Percentiles rank a stretch among this genome's conserved stretches.
phyloP scores from a whole-genome alignment of 2,329 filamentous ascomycete species.

The Paecilomyces sp. region DNA sequence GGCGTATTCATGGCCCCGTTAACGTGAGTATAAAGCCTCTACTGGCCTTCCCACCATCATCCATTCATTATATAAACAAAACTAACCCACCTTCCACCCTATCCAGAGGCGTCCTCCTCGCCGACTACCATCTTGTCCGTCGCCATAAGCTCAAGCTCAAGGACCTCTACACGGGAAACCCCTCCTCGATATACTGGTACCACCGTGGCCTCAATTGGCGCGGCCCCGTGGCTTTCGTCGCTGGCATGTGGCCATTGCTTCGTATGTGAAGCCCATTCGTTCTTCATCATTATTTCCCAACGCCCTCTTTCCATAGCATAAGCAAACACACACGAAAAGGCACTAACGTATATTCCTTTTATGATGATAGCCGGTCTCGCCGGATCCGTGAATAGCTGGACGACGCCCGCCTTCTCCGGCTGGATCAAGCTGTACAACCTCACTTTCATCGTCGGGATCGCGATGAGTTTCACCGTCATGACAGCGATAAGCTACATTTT shows the following conservation, averaged over 20 bases:
- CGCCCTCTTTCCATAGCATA: neutral
- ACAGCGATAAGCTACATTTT: slow-evolving; percentile 8
- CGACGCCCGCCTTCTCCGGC: slow-evolving; percentile 5
- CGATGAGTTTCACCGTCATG: slow-evolving; percentile 13
- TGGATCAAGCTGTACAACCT: slow-evolving; percentile 17
- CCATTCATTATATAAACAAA: neutral
- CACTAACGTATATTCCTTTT: neutral
- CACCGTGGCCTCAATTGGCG: slow-evolving; percentile 38
- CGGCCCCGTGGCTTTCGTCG: slow-evolving; percentile 30
- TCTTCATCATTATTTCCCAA: neutral
- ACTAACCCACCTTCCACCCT: neutral
- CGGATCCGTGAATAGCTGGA: slow-evolving; percentile 10
- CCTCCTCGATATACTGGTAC: slow-evolving; percentile 33
- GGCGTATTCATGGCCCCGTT: slow-evolving; percentile 39
- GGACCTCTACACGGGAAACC: slow-evolving; percentile 32
- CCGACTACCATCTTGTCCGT: slow-evolving; percentile 36
- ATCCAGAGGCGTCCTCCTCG: slow-evolving; percentile 31
- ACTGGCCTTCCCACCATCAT: neutral
- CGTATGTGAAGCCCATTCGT: neutral
- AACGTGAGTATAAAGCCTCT: slow-evolving; percentile 10
- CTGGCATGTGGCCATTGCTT: slow-evolving; percentile 21
- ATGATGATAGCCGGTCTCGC: slow-evolving; percentile 12
- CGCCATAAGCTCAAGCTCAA: slow-evolving; percentile 27
- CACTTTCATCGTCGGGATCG: slow-evolving; percentile 15
- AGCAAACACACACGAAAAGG: neutral